phyloP scores from a whole-genome alignment of 2,329 filamentous ascomycete genomes.

The Xylariaceae sp. region DNA sequence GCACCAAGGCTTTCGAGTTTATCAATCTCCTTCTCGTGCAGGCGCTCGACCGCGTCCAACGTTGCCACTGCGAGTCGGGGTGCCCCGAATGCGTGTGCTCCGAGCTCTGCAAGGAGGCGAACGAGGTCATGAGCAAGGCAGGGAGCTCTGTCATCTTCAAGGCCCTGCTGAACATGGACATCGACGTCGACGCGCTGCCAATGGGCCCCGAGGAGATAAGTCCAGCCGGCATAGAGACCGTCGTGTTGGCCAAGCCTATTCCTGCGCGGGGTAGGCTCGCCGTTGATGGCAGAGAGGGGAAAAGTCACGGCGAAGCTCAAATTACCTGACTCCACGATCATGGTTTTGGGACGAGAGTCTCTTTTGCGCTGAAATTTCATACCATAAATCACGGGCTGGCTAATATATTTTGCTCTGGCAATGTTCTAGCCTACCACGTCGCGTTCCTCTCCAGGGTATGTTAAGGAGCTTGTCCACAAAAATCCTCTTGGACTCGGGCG shows the following conservation, averaged over 20 bases:
- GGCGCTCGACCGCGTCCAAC: constrained; percentile 69
- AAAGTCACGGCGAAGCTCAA: too few relatives aligned
- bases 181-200: constrained; percentile 78
- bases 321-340: constrained; percentile 25
- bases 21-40: constrained; percentile 71
- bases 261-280: constrained; percentile 31
- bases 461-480: too few relatives aligned
- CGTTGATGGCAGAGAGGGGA: constrained; percentile 22
- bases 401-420: too few relatives aligned
- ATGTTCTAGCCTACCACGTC: too few relatives aligned
- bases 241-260: constrained; percentile 68
- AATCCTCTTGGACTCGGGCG: too few relatives aligned
- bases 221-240: constrained; percentile 73
- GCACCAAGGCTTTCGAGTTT: constrained; percentile 90
- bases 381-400: too few relatives aligned
- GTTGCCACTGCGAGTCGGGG: constrained; percentile 70
- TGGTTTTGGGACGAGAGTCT: too few relatives aligned
- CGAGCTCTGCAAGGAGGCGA: constrained; percentile 77
- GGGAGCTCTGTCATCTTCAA: constrained; percentile 78
- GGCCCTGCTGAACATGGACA: constrained; percentile 65
- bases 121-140: constrained; percentile 90
- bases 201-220: constrained; percentile 73
- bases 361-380: neutral
- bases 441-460: too few relatives aligned
- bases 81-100: constrained; percentile 88